phyloP scores from a whole-genome alignment of 768 basidiomycete species.

The Suillus occidentalis region DNA sequence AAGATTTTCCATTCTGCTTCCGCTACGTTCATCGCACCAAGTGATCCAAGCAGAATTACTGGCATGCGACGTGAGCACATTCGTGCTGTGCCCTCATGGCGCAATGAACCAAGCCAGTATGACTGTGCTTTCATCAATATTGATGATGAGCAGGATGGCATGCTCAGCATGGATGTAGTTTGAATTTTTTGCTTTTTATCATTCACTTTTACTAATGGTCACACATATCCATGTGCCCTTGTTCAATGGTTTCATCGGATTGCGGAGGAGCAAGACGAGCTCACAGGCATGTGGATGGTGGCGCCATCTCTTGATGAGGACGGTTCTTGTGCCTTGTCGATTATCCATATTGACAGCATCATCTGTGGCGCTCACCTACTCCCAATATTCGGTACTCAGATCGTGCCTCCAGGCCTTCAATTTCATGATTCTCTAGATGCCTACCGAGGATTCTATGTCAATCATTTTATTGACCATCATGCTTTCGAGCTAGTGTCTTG shows the following conservation, averaged over 20 bases:
- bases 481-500: slow-evolving; percentile 11
- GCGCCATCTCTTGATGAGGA: slow-evolving; percentile 6
- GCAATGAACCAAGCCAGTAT: background rate
- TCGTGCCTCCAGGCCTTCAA: slow-evolving; percentile 14
- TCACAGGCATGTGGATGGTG: slow-evolving; percentile 25
- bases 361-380: slow-evolving; percentile 25
- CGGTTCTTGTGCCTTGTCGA: slow-evolving; percentile 6
- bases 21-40: slow-evolving; percentile 14
- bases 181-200: slow-evolving; percentile 17
- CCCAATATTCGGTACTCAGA: slow-evolving; percentile 25
- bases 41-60: slow-evolving; percentile 8
- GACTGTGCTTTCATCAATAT: slow-evolving; percentile 14
- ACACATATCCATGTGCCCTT: slow-evolving; percentile 16
- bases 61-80: slow-evolving; percentile 22
- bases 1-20: too few relatives aligned
- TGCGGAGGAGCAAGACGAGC: slow-evolving; percentile 15
- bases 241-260: slow-evolving; percentile 22
- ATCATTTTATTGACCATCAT: too few relatives aligned
- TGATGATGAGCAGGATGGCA: slow-evolving; percentile 8
- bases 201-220: slow-evolving; percentile 9
- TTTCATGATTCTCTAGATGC: slow-evolving; percentile 17
- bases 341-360: slow-evolving; percentile 12
- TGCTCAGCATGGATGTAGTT: slow-evolving; percentile 15
- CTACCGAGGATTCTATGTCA: background rate
- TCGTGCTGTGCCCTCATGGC: slow-evolving; percentile 20